Conservation (phyloP, 805 yeast species). For the Ogataea sp. region DNA sequence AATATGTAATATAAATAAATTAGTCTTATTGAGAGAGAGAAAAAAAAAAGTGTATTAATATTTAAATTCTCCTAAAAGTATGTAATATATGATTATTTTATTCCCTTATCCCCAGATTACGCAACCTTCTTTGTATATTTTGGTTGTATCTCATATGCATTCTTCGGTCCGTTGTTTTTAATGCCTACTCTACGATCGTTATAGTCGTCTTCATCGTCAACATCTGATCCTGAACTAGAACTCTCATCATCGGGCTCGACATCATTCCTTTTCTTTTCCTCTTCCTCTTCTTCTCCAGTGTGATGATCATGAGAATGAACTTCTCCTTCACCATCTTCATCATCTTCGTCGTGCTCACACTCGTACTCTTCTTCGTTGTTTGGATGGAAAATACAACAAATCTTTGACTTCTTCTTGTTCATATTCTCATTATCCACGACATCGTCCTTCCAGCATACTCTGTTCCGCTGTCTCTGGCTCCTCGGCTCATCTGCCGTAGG, state of each 20-base stretch:
- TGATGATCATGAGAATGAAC: conserved; percentile 27
- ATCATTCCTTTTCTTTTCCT: no score
- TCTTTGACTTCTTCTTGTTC: conserved; percentile 83
- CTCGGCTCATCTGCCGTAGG: no score
- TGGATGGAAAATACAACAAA: conserved; percentile 86
- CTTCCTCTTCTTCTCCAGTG: no score
- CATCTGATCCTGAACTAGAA: no score
- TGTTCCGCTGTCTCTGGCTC: no score
- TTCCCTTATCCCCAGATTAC: no score
- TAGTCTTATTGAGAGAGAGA: background rate
- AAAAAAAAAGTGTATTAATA: background rate
- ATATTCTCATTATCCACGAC: conserved; percentile 86
- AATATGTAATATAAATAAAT: conserved; percentile 10
- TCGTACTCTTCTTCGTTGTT: conserved; percentile 42
- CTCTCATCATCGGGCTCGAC: no score
- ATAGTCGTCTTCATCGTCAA: conserved; percentile 12
- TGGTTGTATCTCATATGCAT: conserved; percentile 89
- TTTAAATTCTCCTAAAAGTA: background rate
- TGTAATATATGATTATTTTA: conserved; percentile 1
- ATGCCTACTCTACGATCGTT: conserved; percentile 8
- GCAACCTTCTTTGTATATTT: conserved; percentile 37
- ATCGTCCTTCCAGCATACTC: conserved; percentile 79
- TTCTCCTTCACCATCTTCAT: conserved; percentile 10
- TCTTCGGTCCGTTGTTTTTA: conserved; percentile 32
- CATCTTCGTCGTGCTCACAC: conserved; percentile 10